Evolutionary conservation across 768 basidiomycete species (phyloP).

Genomic region (Collybia sp.): DNA sequence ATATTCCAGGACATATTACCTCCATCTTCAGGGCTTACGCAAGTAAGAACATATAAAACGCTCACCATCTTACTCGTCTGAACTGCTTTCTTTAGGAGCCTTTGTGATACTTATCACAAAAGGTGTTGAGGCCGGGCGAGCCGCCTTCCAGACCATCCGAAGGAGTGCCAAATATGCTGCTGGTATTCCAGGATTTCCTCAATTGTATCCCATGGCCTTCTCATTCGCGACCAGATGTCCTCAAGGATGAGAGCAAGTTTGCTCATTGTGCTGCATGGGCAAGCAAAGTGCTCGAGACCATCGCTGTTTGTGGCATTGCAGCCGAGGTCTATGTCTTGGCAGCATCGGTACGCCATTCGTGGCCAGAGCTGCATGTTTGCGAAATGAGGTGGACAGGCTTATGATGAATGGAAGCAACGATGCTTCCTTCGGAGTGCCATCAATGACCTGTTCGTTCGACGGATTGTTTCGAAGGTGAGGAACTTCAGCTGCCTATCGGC

Average conservation of each 20-base stretch:
- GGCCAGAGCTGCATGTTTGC: not conserved
- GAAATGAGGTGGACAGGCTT: not conserved
- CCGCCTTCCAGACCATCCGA: not conserved
- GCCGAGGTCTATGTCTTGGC: conserved; percentile 4
- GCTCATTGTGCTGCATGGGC: not conserved
- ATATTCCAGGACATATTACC: too few relatives aligned
- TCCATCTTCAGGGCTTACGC: too few relatives aligned
- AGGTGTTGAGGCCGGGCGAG: not conserved
- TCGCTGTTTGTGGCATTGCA: conserved; percentile 3
- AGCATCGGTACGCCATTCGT: not conserved
- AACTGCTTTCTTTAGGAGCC: too few relatives aligned
- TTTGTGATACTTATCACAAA: not conserved
- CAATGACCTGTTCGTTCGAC: conserved; percentile 1
- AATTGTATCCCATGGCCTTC: too few relatives aligned
- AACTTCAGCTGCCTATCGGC: not conserved
- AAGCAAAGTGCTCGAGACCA: conserved; percentile 3
- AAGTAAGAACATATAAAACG: too few relatives aligned
- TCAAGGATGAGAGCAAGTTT: too few relatives aligned
- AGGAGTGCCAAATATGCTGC: not conserved
- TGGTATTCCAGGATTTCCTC: too few relatives aligned
- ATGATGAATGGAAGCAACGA: conserved; percentile 4
- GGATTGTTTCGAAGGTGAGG: conserved; percentile 4
- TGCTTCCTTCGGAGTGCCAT: conserved; percentile 1
- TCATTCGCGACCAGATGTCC: too few relatives aligned
- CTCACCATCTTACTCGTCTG: too few relatives aligned